Percentiles rank a stretch among this genome's conserved stretches.
phyloP scores from a whole-genome alignment of 768 basidiomycete genomes.

The Boletellus ananas region DNA sequence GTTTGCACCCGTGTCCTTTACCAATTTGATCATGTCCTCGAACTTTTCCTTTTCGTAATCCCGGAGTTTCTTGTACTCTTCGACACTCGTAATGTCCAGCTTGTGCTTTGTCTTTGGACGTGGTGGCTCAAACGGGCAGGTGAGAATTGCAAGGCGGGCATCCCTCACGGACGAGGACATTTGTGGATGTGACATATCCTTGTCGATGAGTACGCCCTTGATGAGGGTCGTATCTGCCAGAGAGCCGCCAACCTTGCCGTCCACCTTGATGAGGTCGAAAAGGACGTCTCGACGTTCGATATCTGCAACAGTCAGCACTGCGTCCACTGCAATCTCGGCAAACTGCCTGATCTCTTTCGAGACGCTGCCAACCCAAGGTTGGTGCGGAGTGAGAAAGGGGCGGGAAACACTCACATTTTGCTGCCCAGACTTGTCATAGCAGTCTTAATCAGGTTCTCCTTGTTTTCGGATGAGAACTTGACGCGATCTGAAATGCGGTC shows the following conservation, averaged over 20 bases:
- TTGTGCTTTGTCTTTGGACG: slow-evolving; percentile 99
- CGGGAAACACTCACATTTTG: slow-evolving; percentile 70
- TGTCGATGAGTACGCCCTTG: slow-evolving; percentile 97
- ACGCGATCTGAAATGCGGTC: slow-evolving; percentile 89
- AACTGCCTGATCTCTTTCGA: slow-evolving; percentile 96
- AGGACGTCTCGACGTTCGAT: slow-evolving; percentile 91
- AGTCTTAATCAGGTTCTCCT: slow-evolving; percentile 85
- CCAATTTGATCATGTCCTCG: slow-evolving; percentile 91
- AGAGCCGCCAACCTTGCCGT: slow-evolving; percentile 97
- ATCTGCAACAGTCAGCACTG: slow-evolving; percentile 93
- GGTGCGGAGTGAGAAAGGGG: neutral
- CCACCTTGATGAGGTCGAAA: slow-evolving; percentile 98
- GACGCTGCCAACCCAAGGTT: slow-evolving; percentile 54
- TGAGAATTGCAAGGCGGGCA: slow-evolving; percentile 93
- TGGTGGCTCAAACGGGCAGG: slow-evolving; percentile 98
- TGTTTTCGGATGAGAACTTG: slow-evolving; percentile 77
- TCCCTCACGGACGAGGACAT: slow-evolving; percentile 90
- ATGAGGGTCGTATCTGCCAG: slow-evolving; percentile 93
- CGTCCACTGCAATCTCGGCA: slow-evolving; percentile 96
- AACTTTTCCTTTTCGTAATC: slow-evolving; percentile 98
- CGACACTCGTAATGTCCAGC: slow-evolving; percentile 92
- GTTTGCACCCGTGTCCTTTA: slow-evolving; percentile 96
- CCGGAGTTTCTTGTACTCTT: slow-evolving; percentile 93
- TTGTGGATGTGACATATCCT: slow-evolving; percentile 99
- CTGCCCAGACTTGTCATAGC: slow-evolving; percentile 96